These are phyloP conservation scores for Clathrospora elynae DNA, from an alignment of 2,329 filamentous ascomycete species.

Conservation along the genomic window DNA sequence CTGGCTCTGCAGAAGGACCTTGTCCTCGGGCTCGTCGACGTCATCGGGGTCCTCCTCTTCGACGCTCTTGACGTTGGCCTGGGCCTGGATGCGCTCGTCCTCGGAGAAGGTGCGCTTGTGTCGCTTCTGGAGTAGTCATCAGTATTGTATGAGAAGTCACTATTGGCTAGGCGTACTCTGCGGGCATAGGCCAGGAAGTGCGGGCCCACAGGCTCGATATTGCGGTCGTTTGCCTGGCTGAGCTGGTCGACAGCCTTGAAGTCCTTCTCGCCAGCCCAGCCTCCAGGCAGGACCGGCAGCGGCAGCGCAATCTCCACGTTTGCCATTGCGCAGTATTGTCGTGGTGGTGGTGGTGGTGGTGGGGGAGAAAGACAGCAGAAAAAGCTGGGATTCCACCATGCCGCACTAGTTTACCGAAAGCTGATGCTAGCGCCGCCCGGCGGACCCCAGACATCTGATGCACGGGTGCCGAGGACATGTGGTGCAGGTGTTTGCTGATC, in stretches of 20 bases:
- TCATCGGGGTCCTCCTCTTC: conserved; percentile 90
- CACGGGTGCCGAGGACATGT: too few relatives aligned
- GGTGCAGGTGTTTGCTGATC: too few relatives aligned
- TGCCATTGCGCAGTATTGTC: conserved; percentile 60
- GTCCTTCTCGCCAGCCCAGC: conserved; percentile 87
- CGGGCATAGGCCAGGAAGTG: conserved; percentile 98
- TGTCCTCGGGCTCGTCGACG: conserved; percentile 91
- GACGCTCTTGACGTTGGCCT: conserved; percentile 92
- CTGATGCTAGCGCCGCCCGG: conserved; percentile 12
- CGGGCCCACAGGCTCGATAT: conserved; percentile 93
- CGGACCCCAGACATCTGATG: conserved; percentile 15
- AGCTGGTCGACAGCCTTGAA: conserved; percentile 84
- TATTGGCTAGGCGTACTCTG: conserved; percentile 63
- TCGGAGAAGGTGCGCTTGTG: conserved; percentile 98
- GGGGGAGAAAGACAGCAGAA: conserved; percentile 8
- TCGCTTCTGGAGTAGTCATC: conserved; percentile 60
- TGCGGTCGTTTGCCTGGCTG: conserved; percentile 78
- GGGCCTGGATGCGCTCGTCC: conserved; percentile 95
- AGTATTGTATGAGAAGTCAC: conserved; percentile 11
- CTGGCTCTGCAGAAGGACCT: conserved; percentile 86
- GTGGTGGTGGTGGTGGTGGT: conserved; percentile 15
- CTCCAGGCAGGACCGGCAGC: conserved; percentile 76
- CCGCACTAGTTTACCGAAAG: conserved; percentile 18
- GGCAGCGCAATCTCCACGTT: conserved; percentile 66
- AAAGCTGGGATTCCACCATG: conserved; percentile 14